Evolutionary conservation across 805 yeast species (phyloP), one percentile per base, ranked within the genome.

Genomic region (Teunomyces tritomae): DNA sequence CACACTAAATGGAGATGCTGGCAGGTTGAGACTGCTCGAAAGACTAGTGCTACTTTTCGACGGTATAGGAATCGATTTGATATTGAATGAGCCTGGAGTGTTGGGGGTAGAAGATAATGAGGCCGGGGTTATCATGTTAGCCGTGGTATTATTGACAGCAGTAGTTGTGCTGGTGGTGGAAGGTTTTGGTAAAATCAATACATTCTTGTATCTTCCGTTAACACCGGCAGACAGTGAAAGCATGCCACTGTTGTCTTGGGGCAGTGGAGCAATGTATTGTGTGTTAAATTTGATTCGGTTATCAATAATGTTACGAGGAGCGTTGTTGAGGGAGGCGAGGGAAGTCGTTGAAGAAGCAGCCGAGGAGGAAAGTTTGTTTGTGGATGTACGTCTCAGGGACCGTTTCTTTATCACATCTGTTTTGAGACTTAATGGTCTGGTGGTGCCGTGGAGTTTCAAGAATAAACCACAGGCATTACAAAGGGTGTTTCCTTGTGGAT

Each of bases 391-490:
- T 40, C 79, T 76, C 3, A 82, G 75, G 49, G 74, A 73, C 55
- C 86, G 65, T 61, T 81, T 82, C 48, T 78, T 80, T 44, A 82
- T 82, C 9, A 78, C 77, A 52, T 79, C 84, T 0, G 82, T 79
- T 49, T 79, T 79, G 47, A 79, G 64, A 20, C 83, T 76, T 20
- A 82, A 63, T 1, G 86, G 86, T 44, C 86, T 63, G 59, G 79
- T 79, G 2, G 85, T 78, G 13, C 86, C 86, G 56, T 82, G 86
- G 14, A 82, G 62, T 56, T 81, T 81, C 46, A 76, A 72, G 57
- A 81, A 82, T 17, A 82, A 65, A 0, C 86, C 86, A 65, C 86
- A 82, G 0, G 86, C 86, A 57, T 82, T 82, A 58, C 86, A 82
- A 4, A 82, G 65, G 2, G 85, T 80, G 50, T 80, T 78, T 1